Percentiles rank a stretch among this genome's conserved stretches.
phyloP scores from a whole-genome alignment of 371 early-diverging fungal genomes.

The Actinomortierella ambigua region DNA sequence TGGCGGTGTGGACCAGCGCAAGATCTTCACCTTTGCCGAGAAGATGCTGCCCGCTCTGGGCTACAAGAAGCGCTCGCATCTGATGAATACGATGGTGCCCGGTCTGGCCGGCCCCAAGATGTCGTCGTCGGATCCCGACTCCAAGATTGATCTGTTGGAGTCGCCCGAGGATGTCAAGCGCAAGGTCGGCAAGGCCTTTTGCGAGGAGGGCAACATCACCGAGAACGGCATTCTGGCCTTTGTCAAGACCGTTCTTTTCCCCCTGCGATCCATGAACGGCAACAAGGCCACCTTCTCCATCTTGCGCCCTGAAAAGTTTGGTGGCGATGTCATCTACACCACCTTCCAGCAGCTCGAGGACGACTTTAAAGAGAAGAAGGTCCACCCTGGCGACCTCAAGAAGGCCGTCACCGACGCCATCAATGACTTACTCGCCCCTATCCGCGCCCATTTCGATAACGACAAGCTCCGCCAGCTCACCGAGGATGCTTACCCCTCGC shows the following conservation, averaged over 20 bases:
- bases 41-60: conserved; percentile 97
- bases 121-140: conserved; percentile 97
- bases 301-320: conserved; percentile 85
- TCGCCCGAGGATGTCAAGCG: conserved; percentile 81
- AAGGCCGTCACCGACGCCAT: conserved; percentile 84
- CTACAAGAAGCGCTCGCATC: conserved; percentile 97
- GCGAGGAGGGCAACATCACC: conserved; percentile 97
- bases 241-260: conserved; percentile 92
- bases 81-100: conserved; percentile 99
- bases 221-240: conserved; percentile 95
- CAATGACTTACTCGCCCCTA: conserved; percentile 90
- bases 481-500: conserved; percentile 72
- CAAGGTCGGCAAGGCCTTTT: conserved; percentile 98
- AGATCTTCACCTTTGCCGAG: conserved; percentile 99
- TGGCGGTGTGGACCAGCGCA: conserved; percentile 99
- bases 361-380: conserved; percentile 84
- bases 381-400: conserved; percentile 99
- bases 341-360: conserved; percentile 80
- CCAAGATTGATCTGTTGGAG: conserved; percentile 99
- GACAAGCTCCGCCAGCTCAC: conserved; percentile 67
- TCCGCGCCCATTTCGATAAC: conserved; percentile 77
- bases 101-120: conserved; percentile 98
- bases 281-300: conserved; percentile 69
- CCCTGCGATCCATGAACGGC: conserved; percentile 68
- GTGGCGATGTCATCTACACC: conserved; percentile 81